phyloP scores from a whole-genome alignment of 2,329 filamentous ascomycete species.

The Hymenoscyphus albidus region DNA sequence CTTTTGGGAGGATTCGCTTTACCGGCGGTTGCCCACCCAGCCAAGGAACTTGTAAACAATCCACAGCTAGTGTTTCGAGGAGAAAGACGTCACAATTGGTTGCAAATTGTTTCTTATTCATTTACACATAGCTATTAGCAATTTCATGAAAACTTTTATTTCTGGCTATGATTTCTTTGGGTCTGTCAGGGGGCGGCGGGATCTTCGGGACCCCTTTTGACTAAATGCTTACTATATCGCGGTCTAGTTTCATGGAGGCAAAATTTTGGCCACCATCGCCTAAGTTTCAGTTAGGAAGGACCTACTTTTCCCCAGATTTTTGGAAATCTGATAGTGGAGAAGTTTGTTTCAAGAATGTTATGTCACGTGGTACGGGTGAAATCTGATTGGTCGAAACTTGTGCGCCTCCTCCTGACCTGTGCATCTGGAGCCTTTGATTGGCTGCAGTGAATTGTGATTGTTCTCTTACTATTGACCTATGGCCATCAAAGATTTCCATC shows the following conservation, averaged over 20 bases:
- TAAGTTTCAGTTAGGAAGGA: neutral
- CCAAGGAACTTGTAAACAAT: too few relatives aligned
- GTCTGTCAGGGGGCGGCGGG: too few relatives aligned
- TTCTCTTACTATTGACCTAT: neutral
- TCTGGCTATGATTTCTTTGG: too few relatives aligned
- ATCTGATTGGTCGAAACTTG: neutral
- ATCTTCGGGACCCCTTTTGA: neutral
- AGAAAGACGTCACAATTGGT: too few relatives aligned
- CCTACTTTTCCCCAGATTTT: neutral
- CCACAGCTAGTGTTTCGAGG: too few relatives aligned
- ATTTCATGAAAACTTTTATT: too few relatives aligned
- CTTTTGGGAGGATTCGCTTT: too few relatives aligned
- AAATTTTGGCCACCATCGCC: neutral
- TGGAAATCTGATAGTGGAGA: neutral
- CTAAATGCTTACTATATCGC: neutral
- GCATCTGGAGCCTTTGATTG: neutral
- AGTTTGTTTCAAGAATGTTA: neutral
- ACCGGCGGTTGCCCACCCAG: too few relatives aligned
- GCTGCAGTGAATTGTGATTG: neutral
- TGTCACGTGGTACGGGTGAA: neutral
- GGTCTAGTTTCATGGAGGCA: neutral
- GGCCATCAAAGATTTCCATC: neutral
- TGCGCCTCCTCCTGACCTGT: neutral
- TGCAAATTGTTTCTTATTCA: too few relatives aligned
- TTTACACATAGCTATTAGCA: too few relatives aligned